Evolutionary conservation across 2,329 filamentous ascomycete genomes (phyloP).

Genomic region (Fusarium goolgardi): DNA sequence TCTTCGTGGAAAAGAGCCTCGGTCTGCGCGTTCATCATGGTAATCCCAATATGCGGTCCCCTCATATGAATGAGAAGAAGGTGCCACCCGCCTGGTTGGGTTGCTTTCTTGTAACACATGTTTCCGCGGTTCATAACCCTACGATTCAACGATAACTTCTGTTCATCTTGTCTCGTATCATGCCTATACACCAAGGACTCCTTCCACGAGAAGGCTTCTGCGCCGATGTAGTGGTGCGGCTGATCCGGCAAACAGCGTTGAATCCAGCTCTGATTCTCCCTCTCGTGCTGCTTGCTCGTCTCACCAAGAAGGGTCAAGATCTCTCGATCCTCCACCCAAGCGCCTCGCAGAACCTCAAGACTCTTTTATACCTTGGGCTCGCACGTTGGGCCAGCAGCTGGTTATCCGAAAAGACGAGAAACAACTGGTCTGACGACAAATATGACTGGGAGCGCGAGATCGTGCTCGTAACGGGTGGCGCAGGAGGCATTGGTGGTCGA

Average conservation of each 20-base stretch:
- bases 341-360: constrained; percentile 61
- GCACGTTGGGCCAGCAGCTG: constrained; percentile 47
- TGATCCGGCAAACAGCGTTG: constrained; percentile 70
- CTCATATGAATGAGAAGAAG: constrained; percentile 3
- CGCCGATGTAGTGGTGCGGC: constrained; percentile 67
- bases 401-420: constrained; percentile 51
- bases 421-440: constrained; percentile 53
- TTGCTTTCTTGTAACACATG: neutral
- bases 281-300: constrained; percentile 70
- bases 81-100: neutral
- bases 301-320: constrained; percentile 70
- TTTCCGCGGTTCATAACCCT: neutral
- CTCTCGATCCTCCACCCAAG: constrained; percentile 64
- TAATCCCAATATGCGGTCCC: constrained; percentile 5
- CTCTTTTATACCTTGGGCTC: constrained; percentile 50
- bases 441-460: constrained; percentile 78
- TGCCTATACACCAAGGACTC: constrained; percentile 62
- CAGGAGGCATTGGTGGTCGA: constrained; percentile 76
- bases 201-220: constrained; percentile 69
- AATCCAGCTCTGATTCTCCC: constrained; percentile 74
- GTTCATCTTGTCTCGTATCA: constrained; percentile 24
- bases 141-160: constrained; percentile 2
- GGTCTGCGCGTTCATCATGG: constrained; percentile 21
- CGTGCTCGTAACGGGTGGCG: constrained; percentile 79
- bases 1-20: constrained; percentile 31